These are phyloP conservation scores for Calendula officinalis DNA, from an alignment of 129 eudicot species.

Conservation along the genomic window DNA sequence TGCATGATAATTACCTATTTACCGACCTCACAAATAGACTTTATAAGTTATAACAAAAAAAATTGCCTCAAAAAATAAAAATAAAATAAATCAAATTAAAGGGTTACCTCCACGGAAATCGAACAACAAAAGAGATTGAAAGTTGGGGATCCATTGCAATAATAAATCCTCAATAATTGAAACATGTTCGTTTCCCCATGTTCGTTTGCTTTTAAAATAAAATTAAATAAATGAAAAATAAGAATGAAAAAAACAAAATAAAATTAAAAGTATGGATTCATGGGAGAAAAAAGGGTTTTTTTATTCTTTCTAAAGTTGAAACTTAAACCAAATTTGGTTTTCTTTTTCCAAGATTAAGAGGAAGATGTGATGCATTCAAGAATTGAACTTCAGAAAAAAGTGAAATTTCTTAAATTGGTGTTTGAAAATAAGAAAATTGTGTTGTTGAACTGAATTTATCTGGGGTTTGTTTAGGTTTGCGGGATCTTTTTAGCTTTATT, in stretches of 20 bases:
- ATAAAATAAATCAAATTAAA: not conserved
- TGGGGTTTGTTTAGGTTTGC: constrained; percentile 5
- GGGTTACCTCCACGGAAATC: constrained; percentile 42
- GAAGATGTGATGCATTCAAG: constrained; percentile 1
- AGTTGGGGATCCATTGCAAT: constrained; percentile 47
- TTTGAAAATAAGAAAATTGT: not conserved
- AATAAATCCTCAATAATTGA: not conserved
- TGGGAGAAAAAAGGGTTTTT: not conserved
- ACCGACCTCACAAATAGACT: constrained; percentile 16
- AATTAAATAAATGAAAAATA: too few relatives aligned
- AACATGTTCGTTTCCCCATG: not conserved
- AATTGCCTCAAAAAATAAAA: not conserved
- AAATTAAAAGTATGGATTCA: not conserved
- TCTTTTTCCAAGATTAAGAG: not conserved
- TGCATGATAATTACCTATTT: constrained; percentile 15
- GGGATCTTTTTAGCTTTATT: constrained; percentile 16
- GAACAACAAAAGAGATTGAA: constrained; percentile 60
- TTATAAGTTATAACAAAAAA: not conserved
- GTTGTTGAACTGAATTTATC: constrained; percentile 13
- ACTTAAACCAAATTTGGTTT: not conserved
- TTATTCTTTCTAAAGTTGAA: too few relatives aligned
- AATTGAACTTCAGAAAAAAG: not conserved
- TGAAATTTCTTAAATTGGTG: constrained; percentile 10
- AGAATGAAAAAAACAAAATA: too few relatives aligned
- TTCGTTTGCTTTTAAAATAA: not conserved